These are phyloP conservation scores for Rhodosporidiobolus odoratus DNA, from an alignment of 768 basidiomycete species.

Conservation along the genomic window DNA sequence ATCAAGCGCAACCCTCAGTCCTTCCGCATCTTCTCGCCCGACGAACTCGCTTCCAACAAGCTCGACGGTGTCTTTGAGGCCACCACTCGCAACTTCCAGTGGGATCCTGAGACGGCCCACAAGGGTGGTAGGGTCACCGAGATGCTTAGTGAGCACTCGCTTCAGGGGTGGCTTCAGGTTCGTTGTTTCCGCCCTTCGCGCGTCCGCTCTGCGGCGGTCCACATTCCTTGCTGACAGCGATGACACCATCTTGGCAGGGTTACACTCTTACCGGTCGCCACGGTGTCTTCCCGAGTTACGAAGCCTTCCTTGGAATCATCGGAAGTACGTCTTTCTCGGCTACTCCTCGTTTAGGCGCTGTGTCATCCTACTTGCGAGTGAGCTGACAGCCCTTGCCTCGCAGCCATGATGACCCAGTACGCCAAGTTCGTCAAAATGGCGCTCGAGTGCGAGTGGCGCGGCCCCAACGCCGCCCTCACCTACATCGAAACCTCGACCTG, in stretches of 20 bases:
- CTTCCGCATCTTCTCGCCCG: constrained; percentile 87
- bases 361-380: constrained; percentile 46
- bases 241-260: constrained; percentile 54
- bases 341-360: constrained; percentile 52
- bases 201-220: not conserved
- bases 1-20: constrained; percentile 59
- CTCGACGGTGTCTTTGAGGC: constrained; percentile 69
- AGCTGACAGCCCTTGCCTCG: not conserved
- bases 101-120: constrained; percentile 61
- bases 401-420: constrained; percentile 50
- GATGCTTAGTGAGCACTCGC: constrained; percentile 75
- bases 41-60: constrained; percentile 48
- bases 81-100: constrained; percentile 62
- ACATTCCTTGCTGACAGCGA: not conserved
- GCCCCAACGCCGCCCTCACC: constrained; percentile 65
- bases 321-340: constrained; percentile 51
- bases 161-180: constrained; percentile 67
- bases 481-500: constrained; percentile 70
- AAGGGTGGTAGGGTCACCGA: constrained; percentile 76
- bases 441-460: constrained; percentile 58
- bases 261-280: constrained; percentile 76
- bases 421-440: constrained; percentile 83
- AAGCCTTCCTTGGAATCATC: constrained; percentile 83
- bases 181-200: not conserved
- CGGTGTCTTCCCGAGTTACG: constrained; percentile 82